Evolutionary conservation across 805 yeast genomes (phyloP), one percentile per base, ranked within the genome.

Genomic region (Ascoidea tarda): DNA sequence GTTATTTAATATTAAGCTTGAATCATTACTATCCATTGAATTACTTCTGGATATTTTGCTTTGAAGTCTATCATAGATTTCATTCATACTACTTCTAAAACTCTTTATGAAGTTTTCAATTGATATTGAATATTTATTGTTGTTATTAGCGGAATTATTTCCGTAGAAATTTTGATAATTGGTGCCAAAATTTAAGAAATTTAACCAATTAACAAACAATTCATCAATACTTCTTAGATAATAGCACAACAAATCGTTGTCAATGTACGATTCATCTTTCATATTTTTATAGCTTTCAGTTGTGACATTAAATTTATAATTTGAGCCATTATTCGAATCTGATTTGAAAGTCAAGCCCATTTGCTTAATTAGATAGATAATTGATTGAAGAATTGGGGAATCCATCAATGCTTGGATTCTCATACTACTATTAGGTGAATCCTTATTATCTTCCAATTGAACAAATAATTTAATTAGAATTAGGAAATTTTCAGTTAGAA

Each of bases 401-500:
- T 33, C 49, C 32, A 55, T 49, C 16, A 53, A 49, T 31, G 46
- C 46, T 6, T 49, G 49, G 47, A 53, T 32, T 47, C 28, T 14
- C n/a, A 8, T 46, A 28, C 45, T 46, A 16, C 45, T 32, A 6
- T 38, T 46, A 10, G 8, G 10, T 2, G n/a, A 14, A 10, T 49
- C 51, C 12, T 6, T 10, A 21, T 14, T 31, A 21, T 49, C 14
- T 38, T 49, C 50, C 49, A 16, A 46, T 16, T 46, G 6, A 16
- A 16, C 16, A 58, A 77, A 65, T 1, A 75, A 62, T 59, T 76
- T 71, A 44, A 72, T 63, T 58, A 75, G 59, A 4, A 72, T 65
- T 48, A 77, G 58, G 57, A 73, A 75, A 66, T 74, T 74, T 50
- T 76, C 79, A 47, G 76, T 64, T n/a, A 73, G 57, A 32, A 70